phyloP scores from a whole-genome alignment of 2,329 filamentous ascomycete species.

The Biscogniauxia mediterranea region DNA sequence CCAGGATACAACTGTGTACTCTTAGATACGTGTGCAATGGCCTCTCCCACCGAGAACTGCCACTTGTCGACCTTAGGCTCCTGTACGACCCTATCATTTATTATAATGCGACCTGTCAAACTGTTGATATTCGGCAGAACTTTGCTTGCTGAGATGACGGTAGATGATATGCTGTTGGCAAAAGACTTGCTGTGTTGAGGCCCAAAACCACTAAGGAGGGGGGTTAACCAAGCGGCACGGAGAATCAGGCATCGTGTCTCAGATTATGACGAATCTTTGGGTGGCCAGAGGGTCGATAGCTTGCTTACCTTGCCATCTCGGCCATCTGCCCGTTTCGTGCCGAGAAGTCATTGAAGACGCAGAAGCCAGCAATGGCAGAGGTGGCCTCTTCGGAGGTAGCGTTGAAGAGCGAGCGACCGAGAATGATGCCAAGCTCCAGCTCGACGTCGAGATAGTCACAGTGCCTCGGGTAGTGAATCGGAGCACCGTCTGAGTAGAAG shows the following conservation, averaged over 20 bases:
- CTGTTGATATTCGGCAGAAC: constrained; percentile 15
- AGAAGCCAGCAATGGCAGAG: constrained; percentile 27
- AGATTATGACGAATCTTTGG: background rate
- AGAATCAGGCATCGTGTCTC: background rate
- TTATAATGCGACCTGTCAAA: constrained; percentile 21
- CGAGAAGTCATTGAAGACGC: constrained; percentile 30
- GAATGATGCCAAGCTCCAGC: constrained; percentile 26
- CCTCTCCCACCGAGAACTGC: constrained; percentile 26
- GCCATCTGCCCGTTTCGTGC: constrained; percentile 24
- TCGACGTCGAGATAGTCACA: constrained; percentile 28
- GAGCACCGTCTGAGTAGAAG: constrained; percentile 24
- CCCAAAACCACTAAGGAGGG: constrained; percentile 22
- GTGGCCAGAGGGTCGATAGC: background rate
- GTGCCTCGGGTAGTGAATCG: constrained; percentile 19
- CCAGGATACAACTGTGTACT: constrained; percentile 25
- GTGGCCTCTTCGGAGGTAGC: constrained; percentile 24
- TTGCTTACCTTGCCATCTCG: constrained; percentile 24
- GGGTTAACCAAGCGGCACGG: background rate
- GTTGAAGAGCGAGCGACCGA: constrained; percentile 24
- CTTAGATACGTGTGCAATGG: constrained; percentile 23
- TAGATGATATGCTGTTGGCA: constrained; percentile 27
- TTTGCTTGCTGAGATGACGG: constrained; percentile 25
- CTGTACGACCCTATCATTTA: constrained; percentile 21
- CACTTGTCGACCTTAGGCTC: constrained; percentile 20
- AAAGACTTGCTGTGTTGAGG: constrained; percentile 29